Base-by-base conservation (phyloP, 352 stramenopile genomes). In the Phytopythium ostracodes region DNA sequence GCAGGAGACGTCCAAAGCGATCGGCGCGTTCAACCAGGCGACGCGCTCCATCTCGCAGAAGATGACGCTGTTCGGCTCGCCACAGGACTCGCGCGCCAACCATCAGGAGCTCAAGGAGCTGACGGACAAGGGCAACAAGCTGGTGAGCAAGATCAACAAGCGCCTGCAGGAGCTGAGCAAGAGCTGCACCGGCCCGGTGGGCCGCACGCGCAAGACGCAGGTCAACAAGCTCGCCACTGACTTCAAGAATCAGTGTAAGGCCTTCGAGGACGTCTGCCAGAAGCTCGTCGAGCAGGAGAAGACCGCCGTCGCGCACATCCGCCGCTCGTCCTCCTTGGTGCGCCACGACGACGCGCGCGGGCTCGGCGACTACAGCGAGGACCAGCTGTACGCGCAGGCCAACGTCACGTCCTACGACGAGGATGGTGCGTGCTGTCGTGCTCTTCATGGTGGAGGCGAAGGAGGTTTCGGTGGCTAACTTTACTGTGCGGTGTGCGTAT, bases 371-470 rank as follows among this genome's bases (percentile, higher is more conserved):
- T 87, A 87, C 65, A 86, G 75, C 55, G 80, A 89, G 64, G 77
- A 88, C 63, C 77, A 89, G 65, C 70, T 89, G 20, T 86, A 87
- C 53, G 72, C 80, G 11, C 80, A 89, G 56, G 77, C 75, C 9
- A 82, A 87, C 56, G 77, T 89, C 17, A 75, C 60, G 17, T 76
- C 67, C 35, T 89, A 89, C 66, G 76, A 88, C 53, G 77, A 87
- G 65, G 77, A 89, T 50, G 77, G 77, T 87, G 56, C 33, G 75
- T 71, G 25, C 18, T 52, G 17, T 12, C 29, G 50, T 18, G n/a
- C 12, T 17, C n/a, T 49, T 55, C 12, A 36, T 60, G 27, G 31
- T 51, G 29, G 15, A 18, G 12, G 24, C 24, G 24, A n/a, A 6
- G 9, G 22, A 1, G 44, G 36, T 31, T 36, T 15, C 47, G 29